These are phyloP conservation scores for Pogostemon cablin DNA, from an alignment of 257 asterid species.

Conservation along the genomic window DNA sequence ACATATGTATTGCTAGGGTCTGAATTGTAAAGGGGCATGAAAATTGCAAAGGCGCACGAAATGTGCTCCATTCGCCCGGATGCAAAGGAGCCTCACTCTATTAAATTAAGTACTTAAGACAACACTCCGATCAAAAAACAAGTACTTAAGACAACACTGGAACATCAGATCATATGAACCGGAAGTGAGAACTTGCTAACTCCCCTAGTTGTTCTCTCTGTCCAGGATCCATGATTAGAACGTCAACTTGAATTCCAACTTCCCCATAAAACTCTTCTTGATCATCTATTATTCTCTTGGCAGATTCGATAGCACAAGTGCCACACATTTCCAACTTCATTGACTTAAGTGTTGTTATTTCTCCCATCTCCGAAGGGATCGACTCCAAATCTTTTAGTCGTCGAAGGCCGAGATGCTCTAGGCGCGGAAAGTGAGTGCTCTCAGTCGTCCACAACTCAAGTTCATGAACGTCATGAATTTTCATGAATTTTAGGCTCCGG, in stretches of 20 bases:
- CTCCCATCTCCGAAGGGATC: constrained; percentile 3
- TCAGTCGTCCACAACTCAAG: background rate
- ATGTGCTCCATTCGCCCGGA: too few relatives aligned
- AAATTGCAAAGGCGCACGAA: too few relatives aligned
- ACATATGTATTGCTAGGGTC: too few relatives aligned
- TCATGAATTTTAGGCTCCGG: background rate
- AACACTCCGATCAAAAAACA: too few relatives aligned
- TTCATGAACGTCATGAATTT: background rate
- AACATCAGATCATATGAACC: background rate
- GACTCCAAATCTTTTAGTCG: background rate
- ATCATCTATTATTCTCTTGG: background rate
- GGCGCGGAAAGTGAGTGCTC: constrained; percentile 7
- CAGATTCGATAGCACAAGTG: background rate
- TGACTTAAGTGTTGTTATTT: background rate
- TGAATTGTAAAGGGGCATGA: too few relatives aligned
- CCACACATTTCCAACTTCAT: background rate
- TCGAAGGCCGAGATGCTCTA: constrained; percentile 9
- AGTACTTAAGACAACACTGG: too few relatives aligned
- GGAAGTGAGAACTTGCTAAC: background rate
- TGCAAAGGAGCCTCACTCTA: too few relatives aligned
- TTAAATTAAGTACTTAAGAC: too few relatives aligned
- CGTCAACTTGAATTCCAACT: background rate
- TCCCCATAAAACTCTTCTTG: constrained; percentile 7
- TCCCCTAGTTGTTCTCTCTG: background rate
- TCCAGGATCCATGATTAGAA: background rate